Evolutionary conservation across 176 grass and related monocot species (phyloP), one percentile per base, ranked within the genome.

Genomic region (Leersia perrieri): DNA sequence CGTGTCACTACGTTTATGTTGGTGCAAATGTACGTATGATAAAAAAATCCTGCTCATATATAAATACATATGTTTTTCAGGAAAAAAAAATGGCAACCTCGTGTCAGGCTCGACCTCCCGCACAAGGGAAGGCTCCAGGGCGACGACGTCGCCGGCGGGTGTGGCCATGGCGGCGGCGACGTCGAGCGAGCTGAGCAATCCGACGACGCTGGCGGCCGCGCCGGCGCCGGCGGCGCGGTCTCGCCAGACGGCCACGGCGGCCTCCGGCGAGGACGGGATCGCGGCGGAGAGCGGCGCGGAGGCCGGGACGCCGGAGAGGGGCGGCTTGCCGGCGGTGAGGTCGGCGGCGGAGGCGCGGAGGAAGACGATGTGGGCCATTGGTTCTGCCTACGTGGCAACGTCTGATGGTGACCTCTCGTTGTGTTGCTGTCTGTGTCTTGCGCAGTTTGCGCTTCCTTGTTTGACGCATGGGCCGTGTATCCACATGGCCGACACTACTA

Each of bases 261-360:
- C n/a, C n/a, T n/a, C n/a, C n/a, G n/a, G n/a, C n/a, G n/a, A n/a
- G n/a, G n/a, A n/a, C n/a, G n/a, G n/a, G n/a, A n/a, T n/a, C n/a
- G n/a, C n/a, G n/a, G 78, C 68, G 44, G 74, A 89, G 63, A 93
- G 68, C 16, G 85, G 79, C 11, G 82, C 91, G 53, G 88, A 89
- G 2, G 79, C 78, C 4, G 91, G 85, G 41, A 93, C 83, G 55
- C 88, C 91, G 16, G 20, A 68, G 61, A 93, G 88, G 41, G 83
- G 57, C 40, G 81, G 82, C 88, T 90, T 93, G 61, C 91, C 91
- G 60, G 86, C 77, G 26, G 91, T 93, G 67, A 93, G 88, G 61
- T 93, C 91, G 63, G 73, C 78, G 11, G 84, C 80, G 28, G 67
- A 68, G 9, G 88, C 71, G 69, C 61, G 68, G 82, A 80, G 85